Evolutionary conservation across 495 filamentous ascomycete species (phyloP).

Genomic region (Talaromyces thailandensis): DNA sequence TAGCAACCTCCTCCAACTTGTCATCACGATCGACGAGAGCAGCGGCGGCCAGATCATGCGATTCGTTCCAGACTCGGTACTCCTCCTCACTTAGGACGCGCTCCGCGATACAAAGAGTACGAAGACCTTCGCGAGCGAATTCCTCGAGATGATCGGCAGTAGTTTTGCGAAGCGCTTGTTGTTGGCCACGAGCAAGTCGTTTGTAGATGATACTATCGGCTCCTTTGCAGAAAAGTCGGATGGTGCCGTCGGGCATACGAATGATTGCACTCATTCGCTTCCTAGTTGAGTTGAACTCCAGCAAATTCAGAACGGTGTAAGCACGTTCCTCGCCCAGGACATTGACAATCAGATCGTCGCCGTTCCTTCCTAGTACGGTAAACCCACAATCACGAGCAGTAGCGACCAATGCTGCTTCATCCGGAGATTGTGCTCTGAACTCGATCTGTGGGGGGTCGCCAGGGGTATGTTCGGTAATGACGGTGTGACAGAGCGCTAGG

Average conservation of each 20-base stretch:
- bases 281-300: constrained; percentile 95
- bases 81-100: constrained; percentile 74
- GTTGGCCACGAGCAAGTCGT: constrained; percentile 74
- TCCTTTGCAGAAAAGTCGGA: constrained; percentile 93
- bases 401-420: constrained; percentile 90
- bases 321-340: constrained; percentile 75
- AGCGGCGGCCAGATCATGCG: constrained; percentile 80
- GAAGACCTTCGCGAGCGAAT: constrained; percentile 90
- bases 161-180: constrained; percentile 67
- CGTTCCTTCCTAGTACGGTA: constrained; percentile 75
- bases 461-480: constrained; percentile 82
- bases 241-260: constrained; percentile 87
- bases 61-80: constrained; percentile 74
- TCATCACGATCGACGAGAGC: constrained; percentile 85
- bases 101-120: constrained; percentile 93
- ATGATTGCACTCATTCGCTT: constrained; percentile 99
- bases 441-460: constrained; percentile 85
- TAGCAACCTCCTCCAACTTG: constrained; percentile 83
- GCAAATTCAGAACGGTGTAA: constrained; percentile 83
- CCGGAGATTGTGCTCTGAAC: constrained; percentile 95
- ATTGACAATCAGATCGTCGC: constrained; percentile 74
- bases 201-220: constrained; percentile 98
- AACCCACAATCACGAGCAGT: constrained; percentile 95
- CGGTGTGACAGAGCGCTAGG: constrained; percentile 90
- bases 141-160: constrained; percentile 94